Evolutionary conservation across 768 basidiomycete species (phyloP), one percentile per base, ranked within the genome.

Genomic region (Chalciporus chontae): DNA sequence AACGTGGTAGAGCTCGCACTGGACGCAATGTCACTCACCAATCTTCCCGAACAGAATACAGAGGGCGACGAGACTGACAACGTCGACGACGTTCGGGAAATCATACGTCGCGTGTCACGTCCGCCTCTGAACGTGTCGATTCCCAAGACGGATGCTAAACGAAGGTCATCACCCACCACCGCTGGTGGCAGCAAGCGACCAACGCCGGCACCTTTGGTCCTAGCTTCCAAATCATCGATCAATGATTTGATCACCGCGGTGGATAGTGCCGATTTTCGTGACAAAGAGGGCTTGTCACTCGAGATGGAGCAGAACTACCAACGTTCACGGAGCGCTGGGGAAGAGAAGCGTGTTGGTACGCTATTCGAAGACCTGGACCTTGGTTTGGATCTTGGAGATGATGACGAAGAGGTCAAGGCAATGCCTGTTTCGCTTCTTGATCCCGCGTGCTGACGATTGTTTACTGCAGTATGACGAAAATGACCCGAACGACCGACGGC

Each of bases 401-500:
- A 73, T 23, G 75, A 73, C 10, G 69, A 73, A 47, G 72, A 74
- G 41, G 70, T 71, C 65, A 65, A 69, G 65, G 34, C 9, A 6
- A 14, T 67, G 37, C 36, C 40, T 34, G 48, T 50, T 34, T 43
- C 34, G 14, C 48, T 24, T 11, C 43, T 43, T 40, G 19, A 26
- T 18, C 38, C 45, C 47, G 19, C 39, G 13, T 45, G 37, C 58
- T 67, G 51, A 60, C 56, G 52, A 40, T 42, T 36, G 47, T 27
- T 45, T 23, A 18, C 42, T 29, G 7, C 57, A 88, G 85, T 84
- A 77, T 56, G 84, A 87, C 51, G 78, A 81, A 40, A 72, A 80
- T 56, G 88, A 89, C 58, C 84, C 85, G 39, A 74, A 88, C 59
- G 88, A 89, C 67, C 77, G 79, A 51, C 77, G 87, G 37, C 79